Percentiles rank a stretch among this genome's conserved stretches.
Conservation (phyloP, 345 rosid species). For the Cardamine occulta region DNA sequence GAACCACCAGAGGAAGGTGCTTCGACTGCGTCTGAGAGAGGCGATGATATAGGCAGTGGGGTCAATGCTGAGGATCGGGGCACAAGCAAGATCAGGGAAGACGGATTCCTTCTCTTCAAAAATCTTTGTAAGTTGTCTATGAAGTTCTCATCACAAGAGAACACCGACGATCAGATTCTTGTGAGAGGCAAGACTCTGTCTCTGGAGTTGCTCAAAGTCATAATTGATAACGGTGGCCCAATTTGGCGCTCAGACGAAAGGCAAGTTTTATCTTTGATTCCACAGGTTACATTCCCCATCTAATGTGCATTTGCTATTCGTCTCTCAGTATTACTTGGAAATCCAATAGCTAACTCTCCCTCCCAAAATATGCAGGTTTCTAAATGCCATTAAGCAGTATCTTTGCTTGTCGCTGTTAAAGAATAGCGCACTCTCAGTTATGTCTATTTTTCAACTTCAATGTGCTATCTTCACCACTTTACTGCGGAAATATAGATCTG, state of each 20-base stretch:
- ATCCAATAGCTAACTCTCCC: slow-evolving; percentile 17
- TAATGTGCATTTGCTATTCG: slow-evolving; percentile 19
- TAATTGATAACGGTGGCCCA: slow-evolving; percentile 75
- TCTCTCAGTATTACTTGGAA: slow-evolving; percentile 5
- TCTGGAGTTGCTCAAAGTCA: slow-evolving; percentile 79
- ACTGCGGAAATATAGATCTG: slow-evolving; percentile 81
- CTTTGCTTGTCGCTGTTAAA: slow-evolving; percentile 91
- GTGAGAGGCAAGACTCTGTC: slow-evolving; percentile 89
- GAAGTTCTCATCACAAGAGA: slow-evolving; percentile 92
- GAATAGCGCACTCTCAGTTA: slow-evolving; percentile 92
- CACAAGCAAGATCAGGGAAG: slow-evolving; percentile 83
- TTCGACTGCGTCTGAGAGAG: no score
- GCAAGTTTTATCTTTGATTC: slow-evolving; percentile 50
- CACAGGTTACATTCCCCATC: slow-evolving; percentile 23
- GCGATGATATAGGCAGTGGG: background rate
- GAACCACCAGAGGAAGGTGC: slow-evolving; percentile 50
- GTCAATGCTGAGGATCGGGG: slow-evolving; percentile 37
- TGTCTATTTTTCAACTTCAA: slow-evolving; percentile 96
- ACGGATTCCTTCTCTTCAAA: slow-evolving; percentile 81
- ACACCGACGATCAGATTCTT: slow-evolving; percentile 88
- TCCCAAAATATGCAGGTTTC: slow-evolving; percentile 66
- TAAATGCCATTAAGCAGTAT: slow-evolving; percentile 78
- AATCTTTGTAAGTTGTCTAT: slow-evolving; percentile 89
- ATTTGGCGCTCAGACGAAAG: slow-evolving; percentile 77
- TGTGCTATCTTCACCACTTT: slow-evolving; percentile 83